Base-by-base conservation (phyloP, 1,284 basidiomycete genomes). In the Cutaneotrichosporon sp. region DNA sequence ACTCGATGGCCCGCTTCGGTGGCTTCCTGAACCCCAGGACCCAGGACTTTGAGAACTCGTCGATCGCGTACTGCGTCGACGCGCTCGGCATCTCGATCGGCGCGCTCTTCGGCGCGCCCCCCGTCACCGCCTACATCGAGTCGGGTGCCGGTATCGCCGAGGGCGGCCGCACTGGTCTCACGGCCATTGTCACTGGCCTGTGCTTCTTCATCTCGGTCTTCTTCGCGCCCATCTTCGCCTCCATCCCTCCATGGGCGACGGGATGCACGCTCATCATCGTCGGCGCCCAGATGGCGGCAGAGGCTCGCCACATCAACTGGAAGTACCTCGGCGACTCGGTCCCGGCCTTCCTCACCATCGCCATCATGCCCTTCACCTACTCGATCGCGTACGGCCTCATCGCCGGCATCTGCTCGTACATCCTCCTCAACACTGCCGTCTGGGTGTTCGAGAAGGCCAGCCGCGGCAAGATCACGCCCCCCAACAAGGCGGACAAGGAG, bases 1-100 rank as follows among this genome's bases (percentile, higher is more conserved):
- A 92, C 78, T 88, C 92, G 47, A 94, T 95, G 92, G 89, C 91
- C 55, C 91, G 90, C 73, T 92, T 93, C 68, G 91, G 92, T n/a
- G 90, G 90, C 24, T 84, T 95, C 13, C 89, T 90, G 60, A 88
- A 94, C 75, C 89, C 88, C 1, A 84, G 89, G 16, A 92, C 91
- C 18, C 82, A 91, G 63, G 92, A 95, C 79, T 95, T 95, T 72
- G 92, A 95, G 80, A 86, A 87, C 66, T 90, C 88, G 24, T 92
- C 89, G 6, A 82, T 90, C 58, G 92, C 91, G 6, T 94, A 92
- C 80, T 90, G 89, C 68, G 84, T 91, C 60, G 74, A 76, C 62
- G 73, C 72, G 0, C 63, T 65, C 27, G 73, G 72, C 55, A 74
- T 75, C 63, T 59, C 72, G 11, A 62, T 69, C 10, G 72, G 74